Base-by-base conservation (phyloP, 345 rosid genomes). In the Corchorus olitorius region DNA sequence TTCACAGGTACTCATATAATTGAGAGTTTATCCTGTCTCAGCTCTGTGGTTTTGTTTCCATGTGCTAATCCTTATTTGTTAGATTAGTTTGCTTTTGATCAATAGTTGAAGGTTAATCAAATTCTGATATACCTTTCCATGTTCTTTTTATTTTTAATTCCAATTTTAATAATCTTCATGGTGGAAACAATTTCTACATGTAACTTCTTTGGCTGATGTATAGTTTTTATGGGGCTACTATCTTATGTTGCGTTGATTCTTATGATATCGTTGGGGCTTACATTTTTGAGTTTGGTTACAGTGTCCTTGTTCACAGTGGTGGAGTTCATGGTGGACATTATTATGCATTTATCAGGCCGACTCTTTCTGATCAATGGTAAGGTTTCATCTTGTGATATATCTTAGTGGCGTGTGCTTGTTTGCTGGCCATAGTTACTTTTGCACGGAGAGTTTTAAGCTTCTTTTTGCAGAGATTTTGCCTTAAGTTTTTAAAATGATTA, bases 271-370 rank as follows among this genome's bases (percentile, higher is more conserved):
- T 46, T 76, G 76, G 76, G 74, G 20, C 77, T 76, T 50, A 62
- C 12, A 55, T 37, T 33, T 76, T 81, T 59, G 73, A 64, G 71
- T 73, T 84, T 86, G 62, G 78, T 81, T 84, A 78, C 93, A 95
- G 99, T 82, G 99, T 95, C 79, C 80, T 95, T 71, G 99, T 95
- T 83, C 99, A 95, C 76, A 95, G 98, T 66, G 99, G 97, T 48
- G 99, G 98, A 70, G 98, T 93, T 83, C 97, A 93, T 82, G 97
- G 97, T 77, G 99, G 99, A 69, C 99, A 95, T 81, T 93, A 95
- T 86, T 93, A 93, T 80, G 99, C 99, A n/a, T 95, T 85, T 83
- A 95, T 95, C 81, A 87, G 99, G 83, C 98, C 99, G 41, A 93
- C 98, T 10, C 94, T 95, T 77, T 84, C 97, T 76, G 94, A 93